Evolutionary conservation across 306 rosid species (phyloP).

Genomic region (Lagenaria siceraria): DNA sequence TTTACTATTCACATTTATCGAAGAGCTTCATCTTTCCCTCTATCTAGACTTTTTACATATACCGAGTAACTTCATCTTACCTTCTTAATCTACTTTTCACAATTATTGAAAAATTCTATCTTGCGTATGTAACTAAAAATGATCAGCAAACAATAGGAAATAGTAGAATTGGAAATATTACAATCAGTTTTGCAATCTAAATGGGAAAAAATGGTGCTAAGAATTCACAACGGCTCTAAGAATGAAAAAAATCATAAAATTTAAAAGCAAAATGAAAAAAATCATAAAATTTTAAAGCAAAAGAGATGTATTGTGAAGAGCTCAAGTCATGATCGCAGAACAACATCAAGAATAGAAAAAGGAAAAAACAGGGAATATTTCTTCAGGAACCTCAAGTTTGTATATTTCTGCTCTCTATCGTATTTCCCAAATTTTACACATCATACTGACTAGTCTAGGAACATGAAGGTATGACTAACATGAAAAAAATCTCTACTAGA

Average conservation of each 20-base stretch:
- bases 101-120: too few relatives aligned
- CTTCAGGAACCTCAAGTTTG: neutral
- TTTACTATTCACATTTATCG: too few relatives aligned
- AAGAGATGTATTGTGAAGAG: neutral
- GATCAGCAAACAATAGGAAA: neutral
- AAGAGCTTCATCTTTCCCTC: too few relatives aligned
- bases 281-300: neutral
- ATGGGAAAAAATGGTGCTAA: neutral
- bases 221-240: too few relatives aligned
- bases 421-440: slow-evolving; percentile 1
- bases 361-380: neutral
- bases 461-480: neutral
- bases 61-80: too few relatives aligned
- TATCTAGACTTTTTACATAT: too few relatives aligned
- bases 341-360: neutral
- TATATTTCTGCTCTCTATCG: neutral
- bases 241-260: neutral
- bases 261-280: neutral
- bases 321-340: neutral
- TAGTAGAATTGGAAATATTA: neutral
- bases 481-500: neutral
- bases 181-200: neutral
- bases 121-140: neutral
- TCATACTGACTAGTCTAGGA: neutral
- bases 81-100: too few relatives aligned